phyloP scores from a whole-genome alignment of 345 rosid species.

The Kandelia obovata region DNA sequence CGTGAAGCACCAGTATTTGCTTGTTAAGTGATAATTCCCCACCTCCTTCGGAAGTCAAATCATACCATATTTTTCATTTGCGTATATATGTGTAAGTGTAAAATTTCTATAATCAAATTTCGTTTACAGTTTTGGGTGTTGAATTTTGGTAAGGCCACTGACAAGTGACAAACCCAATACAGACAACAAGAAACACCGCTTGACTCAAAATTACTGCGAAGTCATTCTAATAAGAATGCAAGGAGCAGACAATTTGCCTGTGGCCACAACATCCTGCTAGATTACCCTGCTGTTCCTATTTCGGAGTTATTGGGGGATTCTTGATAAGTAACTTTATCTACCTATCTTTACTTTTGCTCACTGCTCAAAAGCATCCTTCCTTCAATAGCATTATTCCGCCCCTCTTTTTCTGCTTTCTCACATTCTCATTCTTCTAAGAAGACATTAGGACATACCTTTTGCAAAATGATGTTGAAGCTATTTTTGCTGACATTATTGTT shows the following conservation, averaged over 20 bases:
- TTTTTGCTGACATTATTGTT: constrained; percentile 26
- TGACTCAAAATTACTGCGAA: not conserved
- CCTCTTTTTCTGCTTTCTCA: not conserved
- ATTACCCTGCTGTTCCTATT: constrained; percentile 15
- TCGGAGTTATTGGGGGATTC: not conserved
- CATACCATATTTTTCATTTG: no score
- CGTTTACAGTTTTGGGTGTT: not conserved
- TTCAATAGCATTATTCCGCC: not conserved
- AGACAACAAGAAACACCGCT: constrained; percentile 8
- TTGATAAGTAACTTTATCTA: not conserved
- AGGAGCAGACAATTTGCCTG: constrained; percentile 1
- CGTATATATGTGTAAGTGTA: no score
- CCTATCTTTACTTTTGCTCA: not conserved
- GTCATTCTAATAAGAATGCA: not conserved
- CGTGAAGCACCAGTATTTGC: not conserved
- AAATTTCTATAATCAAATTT: no score
- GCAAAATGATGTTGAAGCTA: constrained; percentile 25
- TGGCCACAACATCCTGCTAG: constrained; percentile 13
- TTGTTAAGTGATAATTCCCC: no score
- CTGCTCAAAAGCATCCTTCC: not conserved
- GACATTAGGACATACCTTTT: not conserved
- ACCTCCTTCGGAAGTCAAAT: no score
- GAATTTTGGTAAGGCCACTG: not conserved
- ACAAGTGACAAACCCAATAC: constrained; percentile 5
- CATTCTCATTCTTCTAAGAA: not conserved